Conservation (phyloP, 1,139 yeast genomes). For the Yamadazyma dushanensis region DNA sequence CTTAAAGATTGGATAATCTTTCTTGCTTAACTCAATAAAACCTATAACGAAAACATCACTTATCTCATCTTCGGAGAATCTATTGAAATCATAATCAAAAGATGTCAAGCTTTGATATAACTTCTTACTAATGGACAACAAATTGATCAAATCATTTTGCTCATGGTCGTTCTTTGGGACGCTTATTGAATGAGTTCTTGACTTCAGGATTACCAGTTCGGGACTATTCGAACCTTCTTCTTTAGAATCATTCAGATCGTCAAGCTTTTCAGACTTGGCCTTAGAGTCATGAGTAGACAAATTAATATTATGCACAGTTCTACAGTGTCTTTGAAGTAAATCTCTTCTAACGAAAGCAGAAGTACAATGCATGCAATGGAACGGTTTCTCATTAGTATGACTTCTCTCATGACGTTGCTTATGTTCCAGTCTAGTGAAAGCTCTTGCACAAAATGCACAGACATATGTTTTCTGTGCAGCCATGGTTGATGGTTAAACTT, state of each 20-base stretch:
- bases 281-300: slow-evolving; percentile 5
- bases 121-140: slow-evolving; percentile 36
- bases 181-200: slow-evolving; percentile 10
- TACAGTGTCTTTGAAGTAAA: slow-evolving; percentile 69
- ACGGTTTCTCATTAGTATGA: slow-evolving; percentile 82
- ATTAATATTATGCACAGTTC: slow-evolving; percentile 64
- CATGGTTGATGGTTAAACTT: slow-evolving; percentile 20
- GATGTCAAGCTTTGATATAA: slow-evolving; percentile 23
- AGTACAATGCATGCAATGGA: slow-evolving; percentile 69
- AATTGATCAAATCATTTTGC: slow-evolving; percentile 27
- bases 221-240: neutral
- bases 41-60: slow-evolving; percentile 37
- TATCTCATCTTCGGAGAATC: slow-evolving; percentile 16
- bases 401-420: slow-evolving; percentile 81
- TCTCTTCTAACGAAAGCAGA: slow-evolving; percentile 78
- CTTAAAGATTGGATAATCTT: slow-evolving; percentile 19
- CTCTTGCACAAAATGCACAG: slow-evolving; percentile 79
- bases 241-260: neutral
- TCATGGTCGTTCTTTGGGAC: slow-evolving; percentile 8
- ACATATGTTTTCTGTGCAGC: slow-evolving; percentile 62
- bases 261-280: neutral
- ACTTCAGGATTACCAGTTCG: slow-evolving; percentile 1
- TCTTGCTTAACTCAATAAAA: slow-evolving; percentile 22
- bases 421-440: slow-evolving; percentile 80
- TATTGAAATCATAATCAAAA: slow-evolving; percentile 19